A percentile compares a stretch with the other conserved stretches of the same genome.
These are phyloP conservation scores for Fusarium proliferatum DNA, from an alignment of 2,329 filamentous ascomycete genomes.

Conservation along the genomic window DNA sequence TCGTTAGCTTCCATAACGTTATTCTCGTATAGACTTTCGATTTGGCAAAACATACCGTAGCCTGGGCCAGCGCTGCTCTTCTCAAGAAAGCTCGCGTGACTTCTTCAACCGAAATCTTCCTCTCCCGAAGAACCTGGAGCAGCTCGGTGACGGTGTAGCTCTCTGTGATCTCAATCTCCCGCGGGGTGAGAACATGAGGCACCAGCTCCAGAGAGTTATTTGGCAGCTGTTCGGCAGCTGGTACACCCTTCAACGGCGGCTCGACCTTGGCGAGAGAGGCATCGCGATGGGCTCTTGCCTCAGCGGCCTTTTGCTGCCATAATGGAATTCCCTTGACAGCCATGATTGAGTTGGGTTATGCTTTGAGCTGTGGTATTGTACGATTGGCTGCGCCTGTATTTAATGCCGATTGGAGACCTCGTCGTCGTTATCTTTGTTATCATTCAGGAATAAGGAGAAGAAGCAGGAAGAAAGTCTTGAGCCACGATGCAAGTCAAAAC, in stretches of 20 bases:
- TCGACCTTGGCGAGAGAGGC: conserved; percentile 42
- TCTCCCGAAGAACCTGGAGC: conserved; percentile 23
- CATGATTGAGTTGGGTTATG: background rate
- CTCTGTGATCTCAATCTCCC: conserved; percentile 45
- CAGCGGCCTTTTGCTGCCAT: background rate
- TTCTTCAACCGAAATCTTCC: conserved; percentile 41
- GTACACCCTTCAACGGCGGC: conserved; percentile 41
- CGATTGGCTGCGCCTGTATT: background rate
- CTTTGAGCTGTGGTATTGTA: background rate
- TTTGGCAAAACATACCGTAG: conserved; percentile 30
- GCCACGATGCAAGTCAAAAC: background rate
- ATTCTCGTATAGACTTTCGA: background rate
- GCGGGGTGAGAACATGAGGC: conserved; percentile 36
- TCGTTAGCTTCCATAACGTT: background rate
- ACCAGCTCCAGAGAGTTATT: conserved; percentile 40
- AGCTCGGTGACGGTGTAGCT: conserved; percentile 40
- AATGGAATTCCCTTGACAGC: background rate
- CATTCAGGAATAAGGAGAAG: background rate
- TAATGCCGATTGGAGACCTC: background rate
- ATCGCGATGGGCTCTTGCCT: conserved; percentile 28
- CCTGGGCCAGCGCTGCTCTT: conserved; percentile 43
- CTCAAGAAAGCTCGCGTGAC: conserved; percentile 43
- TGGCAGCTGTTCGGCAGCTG: conserved; percentile 24
- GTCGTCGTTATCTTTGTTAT: background rate
- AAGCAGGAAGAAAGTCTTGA: background rate